Conservation (phyloP, 805 yeast genomes). For the Ogataea ramenticola region DNA sequence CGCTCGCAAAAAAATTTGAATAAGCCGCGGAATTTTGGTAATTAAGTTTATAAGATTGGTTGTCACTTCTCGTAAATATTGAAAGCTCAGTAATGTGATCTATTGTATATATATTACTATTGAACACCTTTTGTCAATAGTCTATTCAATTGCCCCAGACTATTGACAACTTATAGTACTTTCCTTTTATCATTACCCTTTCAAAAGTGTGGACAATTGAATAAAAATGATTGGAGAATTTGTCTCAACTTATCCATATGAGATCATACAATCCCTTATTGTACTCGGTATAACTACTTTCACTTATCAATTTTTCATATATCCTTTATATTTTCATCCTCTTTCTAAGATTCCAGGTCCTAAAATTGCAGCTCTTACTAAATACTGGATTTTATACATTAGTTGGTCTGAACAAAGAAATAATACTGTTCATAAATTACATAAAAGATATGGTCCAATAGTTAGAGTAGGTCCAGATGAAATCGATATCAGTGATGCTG, state of each 20-base stretch:
- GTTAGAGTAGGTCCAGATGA: slow-evolving; percentile 57
- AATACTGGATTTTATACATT: slow-evolving; percentile 31
- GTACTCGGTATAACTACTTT: background rate
- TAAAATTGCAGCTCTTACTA: slow-evolving; percentile 37
- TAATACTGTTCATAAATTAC: slow-evolving; percentile 41
- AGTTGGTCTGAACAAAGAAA: slow-evolving; percentile 44
- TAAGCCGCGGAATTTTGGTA: no score
- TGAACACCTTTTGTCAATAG: no score
- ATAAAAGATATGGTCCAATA: slow-evolving; percentile 51
- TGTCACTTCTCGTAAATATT: no score
- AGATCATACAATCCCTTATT: background rate
- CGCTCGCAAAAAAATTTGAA: no score
- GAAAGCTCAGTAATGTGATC: no score
- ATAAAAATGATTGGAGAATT: background rate
- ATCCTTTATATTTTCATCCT: slow-evolving; percentile 44
- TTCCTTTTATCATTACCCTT: no score
- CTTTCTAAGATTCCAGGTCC: slow-evolving; percentile 55
- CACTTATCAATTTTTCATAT: slow-evolving; percentile 18
- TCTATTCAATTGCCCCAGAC: no score
- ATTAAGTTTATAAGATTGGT: no score
- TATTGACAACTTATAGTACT: no score
- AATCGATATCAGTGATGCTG: slow-evolving; percentile 47
- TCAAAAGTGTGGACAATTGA: no score
- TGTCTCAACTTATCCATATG: background rate
- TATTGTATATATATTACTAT: no score